Conservation (phyloP, 1,284 basidiomycete species). For the Cutaneotrichosporon arboriforme region DNA sequence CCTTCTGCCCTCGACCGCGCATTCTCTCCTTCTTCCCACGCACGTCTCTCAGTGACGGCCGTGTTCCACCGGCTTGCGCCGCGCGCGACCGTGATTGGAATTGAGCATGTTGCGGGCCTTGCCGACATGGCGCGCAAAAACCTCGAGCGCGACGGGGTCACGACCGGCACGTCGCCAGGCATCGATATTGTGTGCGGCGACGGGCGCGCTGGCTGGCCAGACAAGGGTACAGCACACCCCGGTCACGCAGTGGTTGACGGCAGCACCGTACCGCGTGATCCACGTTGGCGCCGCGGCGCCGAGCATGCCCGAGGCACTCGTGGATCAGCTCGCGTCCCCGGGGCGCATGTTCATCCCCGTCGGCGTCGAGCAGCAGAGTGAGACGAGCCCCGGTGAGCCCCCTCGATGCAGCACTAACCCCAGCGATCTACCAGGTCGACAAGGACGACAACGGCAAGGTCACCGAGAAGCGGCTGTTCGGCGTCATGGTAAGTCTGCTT, state of each 20-base stretch:
- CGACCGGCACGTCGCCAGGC: conserved; percentile 7
- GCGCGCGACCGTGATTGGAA: conserved; percentile 70
- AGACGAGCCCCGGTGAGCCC: conserved; percentile 1
- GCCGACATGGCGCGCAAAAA: conserved; percentile 67
- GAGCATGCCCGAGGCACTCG: conserved; percentile 61
- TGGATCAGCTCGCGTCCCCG: conserved; percentile 75
- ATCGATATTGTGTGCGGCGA: conserved; percentile 63
- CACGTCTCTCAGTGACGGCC: conserved; percentile 49
- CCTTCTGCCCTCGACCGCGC: neutral
- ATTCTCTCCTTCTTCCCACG: neutral
- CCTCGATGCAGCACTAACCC: neutral
- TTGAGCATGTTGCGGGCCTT: conserved; percentile 82
- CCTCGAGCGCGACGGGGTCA: conserved; percentile 60
- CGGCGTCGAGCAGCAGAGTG: conserved; percentile 53
- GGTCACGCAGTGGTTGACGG: neutral
- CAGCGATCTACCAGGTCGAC: conserved; percentile 72
- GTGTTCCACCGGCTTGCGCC: conserved; percentile 65
- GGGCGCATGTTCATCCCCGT: conserved; percentile 94
- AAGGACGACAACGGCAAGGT: conserved; percentile 71
- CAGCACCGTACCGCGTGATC: conserved; percentile 78
- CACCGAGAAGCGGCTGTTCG: conserved; percentile 64
- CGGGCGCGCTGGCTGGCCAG: conserved; percentile 62
- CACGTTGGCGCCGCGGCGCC: conserved; percentile 93
- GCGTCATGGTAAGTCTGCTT: conserved; percentile 62
- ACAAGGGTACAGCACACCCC: neutral